phyloP scores from a whole-genome alignment of 202 grass and related monocot species.

The Eragrostis tef region DNA sequence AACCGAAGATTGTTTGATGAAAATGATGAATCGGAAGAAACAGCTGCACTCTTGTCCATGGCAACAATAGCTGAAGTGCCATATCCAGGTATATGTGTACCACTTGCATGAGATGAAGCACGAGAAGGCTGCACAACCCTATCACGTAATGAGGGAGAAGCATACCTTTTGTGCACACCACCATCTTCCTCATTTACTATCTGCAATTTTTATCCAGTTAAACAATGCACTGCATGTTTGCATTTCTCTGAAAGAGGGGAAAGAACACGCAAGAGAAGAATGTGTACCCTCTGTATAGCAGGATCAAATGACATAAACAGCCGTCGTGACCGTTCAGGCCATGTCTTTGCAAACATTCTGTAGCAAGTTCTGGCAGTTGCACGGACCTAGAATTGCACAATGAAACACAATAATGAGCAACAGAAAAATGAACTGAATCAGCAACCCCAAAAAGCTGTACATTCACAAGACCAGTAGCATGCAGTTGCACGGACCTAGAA shows the following conservation, averaged over 20 bases:
- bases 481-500: slow-evolving; percentile 81
- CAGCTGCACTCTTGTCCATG: slow-evolving; percentile 86
- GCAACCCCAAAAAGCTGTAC: slow-evolving; percentile 5
- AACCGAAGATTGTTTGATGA: slow-evolving; percentile 70
- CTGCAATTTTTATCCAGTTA: slow-evolving; percentile 52
- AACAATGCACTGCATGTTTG: slow-evolving; percentile 18
- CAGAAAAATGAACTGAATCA: slow-evolving; percentile 14
- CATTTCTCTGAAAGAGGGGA: neutral
- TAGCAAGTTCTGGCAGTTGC: slow-evolving; percentile 89
- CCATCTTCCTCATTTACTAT: slow-evolving; percentile 97
- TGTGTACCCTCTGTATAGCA: slow-evolving; percentile 85
- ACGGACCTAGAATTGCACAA: slow-evolving; percentile 65
- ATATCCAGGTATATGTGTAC: slow-evolving; percentile 72
- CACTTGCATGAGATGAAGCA: slow-evolving; percentile 58
- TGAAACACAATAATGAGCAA: slow-evolving; percentile 24
- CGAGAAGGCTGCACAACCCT: slow-evolving; percentile 70
- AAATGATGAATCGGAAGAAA: slow-evolving; percentile 75
- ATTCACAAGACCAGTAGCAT: slow-evolving; percentile 39
- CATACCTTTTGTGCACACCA: slow-evolving; percentile 87
- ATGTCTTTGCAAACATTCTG: slow-evolving; percentile 93
- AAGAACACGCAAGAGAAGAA: slow-evolving; percentile 36
- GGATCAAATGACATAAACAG: slow-evolving; percentile 95
- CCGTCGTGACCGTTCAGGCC: slow-evolving; percentile 84
- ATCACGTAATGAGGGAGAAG: slow-evolving; percentile 86
- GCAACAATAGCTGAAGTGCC: slow-evolving; percentile 96